phyloP scores from a whole-genome alignment of 2,329 filamentous ascomycete genomes.

The Xylaria sp. region DNA sequence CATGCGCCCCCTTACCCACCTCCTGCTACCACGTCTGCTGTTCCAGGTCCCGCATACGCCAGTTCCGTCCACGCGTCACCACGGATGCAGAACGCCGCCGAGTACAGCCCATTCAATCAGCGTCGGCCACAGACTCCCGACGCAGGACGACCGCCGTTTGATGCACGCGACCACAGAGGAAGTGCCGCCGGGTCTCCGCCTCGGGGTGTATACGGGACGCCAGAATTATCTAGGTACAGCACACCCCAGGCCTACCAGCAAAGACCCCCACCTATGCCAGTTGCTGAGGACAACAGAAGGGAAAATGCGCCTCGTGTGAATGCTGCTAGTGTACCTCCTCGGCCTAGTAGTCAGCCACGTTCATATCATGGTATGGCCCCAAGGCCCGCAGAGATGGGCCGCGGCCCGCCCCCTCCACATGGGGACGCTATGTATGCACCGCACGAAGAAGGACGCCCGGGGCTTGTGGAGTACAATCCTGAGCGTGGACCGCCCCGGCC shows the following conservation, averaged over 20 bases:
- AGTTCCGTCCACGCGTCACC: slow-evolving; percentile 61
- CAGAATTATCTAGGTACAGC: slow-evolving; percentile 63
- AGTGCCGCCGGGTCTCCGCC: slow-evolving; percentile 54
- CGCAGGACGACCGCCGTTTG: slow-evolving; percentile 60
- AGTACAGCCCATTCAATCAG: slow-evolving; percentile 60
- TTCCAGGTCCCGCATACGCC: slow-evolving; percentile 53
- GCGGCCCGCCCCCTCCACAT: slow-evolving; percentile 41
- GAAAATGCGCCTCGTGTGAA: slow-evolving; percentile 44
- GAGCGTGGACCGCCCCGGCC: slow-evolving; percentile 53
- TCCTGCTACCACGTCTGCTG: slow-evolving; percentile 47
- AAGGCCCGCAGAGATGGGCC: slow-evolving; percentile 54
- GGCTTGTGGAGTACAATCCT: slow-evolving; percentile 56
- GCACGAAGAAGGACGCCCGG: slow-evolving; percentile 54
- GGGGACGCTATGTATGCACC: slow-evolving; percentile 53
- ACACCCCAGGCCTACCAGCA: slow-evolving; percentile 63
- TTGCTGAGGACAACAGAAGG: slow-evolving; percentile 53
- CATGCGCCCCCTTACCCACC: slow-evolving; percentile 50
- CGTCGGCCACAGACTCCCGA: slow-evolving; percentile 77
- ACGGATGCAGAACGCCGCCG: slow-evolving; percentile 63
- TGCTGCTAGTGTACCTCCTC: slow-evolving; percentile 49
- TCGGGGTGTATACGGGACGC: slow-evolving; percentile 57
- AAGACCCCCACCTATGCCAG: slow-evolving; percentile 53
- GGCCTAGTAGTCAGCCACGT: slow-evolving; percentile 60
- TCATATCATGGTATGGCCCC: slow-evolving; percentile 53
- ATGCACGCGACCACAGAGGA: slow-evolving; percentile 50